Base-by-base conservation (phyloP, 148 eudicot genomes). In the Oxyria digyna region DNA sequence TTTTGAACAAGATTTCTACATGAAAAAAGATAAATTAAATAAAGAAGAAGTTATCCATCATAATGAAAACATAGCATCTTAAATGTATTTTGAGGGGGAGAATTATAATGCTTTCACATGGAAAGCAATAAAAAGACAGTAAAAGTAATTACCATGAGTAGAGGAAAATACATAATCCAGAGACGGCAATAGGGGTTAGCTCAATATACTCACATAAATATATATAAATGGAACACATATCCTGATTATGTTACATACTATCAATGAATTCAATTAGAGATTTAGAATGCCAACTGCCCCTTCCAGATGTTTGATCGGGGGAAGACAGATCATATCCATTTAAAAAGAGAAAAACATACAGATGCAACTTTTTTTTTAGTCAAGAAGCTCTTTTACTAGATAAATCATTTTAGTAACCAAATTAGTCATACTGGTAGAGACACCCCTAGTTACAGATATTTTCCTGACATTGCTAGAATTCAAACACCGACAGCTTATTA, bases 1-100 rank as follows among this genome's bases (percentile, higher is more conserved):
- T 85, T 88, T 73, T 78, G 83, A 71, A 83, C 72, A 69, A 89
- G 71, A 74, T 81, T 86, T 80, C 98, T 93, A 71, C 35, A 59
- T 10, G 54, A 71, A 15, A 24, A 74, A 27, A 27, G 21, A 6
- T 67, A 6, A 24, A 62, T 33, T 2, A 38, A 38, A 38, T 35
- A n/a, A n/a, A 71, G 4, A 33, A 40, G 38, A 13, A 45, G 65
- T 42, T 21, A 18, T 13, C 37, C 64, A 27, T 57, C 37, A 57
- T 27, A 57, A 29, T 27, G 62, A 26, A 31, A 6, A 57, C 27
- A 29, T 33, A 26, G 4, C 62, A 55, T 24, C 6, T 26, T 29
- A 17, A 27, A 57, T 57, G 37, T 57, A 29, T 27, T 13, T 4
- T 1, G 4, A 14, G 10, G 6, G n/a, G 0, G 29, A 29, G 0